Percentiles rank a stretch among this genome's conserved stretches.
These are phyloP conservation scores for Pyrenophora teres DNA, from an alignment of 2,329 filamentous ascomycete genomes.

Conservation along the genomic window DNA sequence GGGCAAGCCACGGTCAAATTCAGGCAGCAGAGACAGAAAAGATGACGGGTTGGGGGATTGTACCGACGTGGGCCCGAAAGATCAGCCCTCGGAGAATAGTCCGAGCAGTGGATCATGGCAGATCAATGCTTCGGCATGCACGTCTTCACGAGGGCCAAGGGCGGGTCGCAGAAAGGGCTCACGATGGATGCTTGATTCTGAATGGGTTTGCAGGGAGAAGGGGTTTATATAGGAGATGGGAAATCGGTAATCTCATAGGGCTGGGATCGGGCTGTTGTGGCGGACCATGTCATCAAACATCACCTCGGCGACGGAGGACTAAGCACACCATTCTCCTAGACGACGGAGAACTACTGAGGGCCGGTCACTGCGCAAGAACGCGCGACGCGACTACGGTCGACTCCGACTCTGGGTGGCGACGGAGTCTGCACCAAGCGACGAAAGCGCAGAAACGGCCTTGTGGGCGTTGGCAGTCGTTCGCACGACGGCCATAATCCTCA, in stretches of 20 bases:
- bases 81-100: constrained; percentile 5
- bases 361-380: background rate
- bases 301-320: constrained; percentile 1
- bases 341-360: background rate
- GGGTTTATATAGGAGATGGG: too few relatives aligned
- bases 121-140: constrained; percentile 5
- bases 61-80: constrained; percentile 5
- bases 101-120: constrained; percentile 3
- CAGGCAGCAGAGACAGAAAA: background rate
- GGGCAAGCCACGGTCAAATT: background rate
- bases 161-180: background rate
- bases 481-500: background rate
- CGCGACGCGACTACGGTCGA: background rate
- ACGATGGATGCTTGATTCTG: too few relatives aligned
- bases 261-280: background rate
- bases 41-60: background rate
- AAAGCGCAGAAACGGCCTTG: too few relatives aligned
- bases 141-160: background rate
- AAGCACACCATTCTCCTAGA: background rate
- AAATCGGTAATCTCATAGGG: too few relatives aligned
- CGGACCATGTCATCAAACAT: constrained; percentile 2
- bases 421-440: too few relatives aligned
- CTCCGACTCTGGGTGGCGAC: too few relatives aligned
- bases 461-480: background rate
- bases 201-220: too few relatives aligned